These are phyloP conservation scores for Curvularia lunata DNA, from an alignment of 2,329 filamentous ascomycete species.

Conservation along the genomic window DNA sequence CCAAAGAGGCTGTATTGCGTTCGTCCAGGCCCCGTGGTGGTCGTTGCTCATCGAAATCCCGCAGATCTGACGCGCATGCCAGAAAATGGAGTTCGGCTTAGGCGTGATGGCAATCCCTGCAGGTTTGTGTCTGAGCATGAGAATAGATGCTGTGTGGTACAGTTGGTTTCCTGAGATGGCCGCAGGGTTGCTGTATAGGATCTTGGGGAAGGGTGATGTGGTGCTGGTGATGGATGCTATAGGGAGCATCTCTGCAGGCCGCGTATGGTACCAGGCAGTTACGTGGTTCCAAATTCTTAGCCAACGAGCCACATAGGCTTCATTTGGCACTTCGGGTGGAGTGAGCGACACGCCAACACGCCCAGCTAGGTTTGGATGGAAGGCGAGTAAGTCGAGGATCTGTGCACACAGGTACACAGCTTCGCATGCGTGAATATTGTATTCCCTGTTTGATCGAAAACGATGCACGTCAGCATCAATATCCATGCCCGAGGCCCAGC, in stretches of 20 bases:
- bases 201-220: conserved; percentile 18
- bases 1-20: conserved; percentile 56
- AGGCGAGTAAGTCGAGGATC: conserved; percentile 44
- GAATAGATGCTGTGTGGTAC: conserved; percentile 23
- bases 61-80: conserved; percentile 57
- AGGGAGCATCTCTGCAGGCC: conserved; percentile 31
- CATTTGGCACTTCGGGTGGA: neutral
- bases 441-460: conserved; percentile 49
- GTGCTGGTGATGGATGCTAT: conserved; percentile 11
- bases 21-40: conserved; percentile 56
- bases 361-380: conserved; percentile 28
- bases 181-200: conserved; percentile 25
- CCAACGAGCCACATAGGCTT: conserved; percentile 29
- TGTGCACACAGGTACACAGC: conserved; percentile 63
- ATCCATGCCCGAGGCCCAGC: conserved; percentile 56
- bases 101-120: conserved; percentile 21
- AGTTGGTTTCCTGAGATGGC: conserved; percentile 28
- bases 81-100: conserved; percentile 48
- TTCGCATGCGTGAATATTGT: conserved; percentile 65
- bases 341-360: conserved; percentile 18
- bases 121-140: conserved; percentile 33
- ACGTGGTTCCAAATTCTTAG: conserved; percentile 41
- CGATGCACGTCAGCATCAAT: conserved; percentile 48
- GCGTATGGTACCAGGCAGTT: conserved; percentile 41
- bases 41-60: conserved; percentile 55